These are phyloP conservation scores for Dissophora ornata DNA, from an alignment of 192 early-diverging fungal genomes.

Conservation along the genomic window DNA sequence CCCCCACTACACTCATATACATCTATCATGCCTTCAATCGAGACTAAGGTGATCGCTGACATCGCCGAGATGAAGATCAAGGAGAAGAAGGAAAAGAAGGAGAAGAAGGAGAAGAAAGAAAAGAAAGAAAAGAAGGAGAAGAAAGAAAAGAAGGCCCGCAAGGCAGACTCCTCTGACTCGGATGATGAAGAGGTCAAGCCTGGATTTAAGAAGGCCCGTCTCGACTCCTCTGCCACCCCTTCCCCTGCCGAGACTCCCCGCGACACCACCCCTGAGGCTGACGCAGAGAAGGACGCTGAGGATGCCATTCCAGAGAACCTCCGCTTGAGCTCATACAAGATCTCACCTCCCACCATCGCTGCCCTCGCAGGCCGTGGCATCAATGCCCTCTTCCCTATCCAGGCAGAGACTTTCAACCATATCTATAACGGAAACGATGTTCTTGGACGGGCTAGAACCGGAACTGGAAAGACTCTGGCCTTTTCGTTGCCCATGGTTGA, in stretches of 20 bases:
- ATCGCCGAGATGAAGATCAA: constrained; percentile 52
- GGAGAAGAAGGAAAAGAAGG: constrained; percentile 61
- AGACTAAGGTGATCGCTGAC: constrained; percentile 22
- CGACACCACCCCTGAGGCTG: constrained; percentile 44
- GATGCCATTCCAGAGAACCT: constrained; percentile 68
- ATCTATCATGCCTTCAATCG: constrained; percentile 49
- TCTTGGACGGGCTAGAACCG: constrained; percentile 78
- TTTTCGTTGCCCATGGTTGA: constrained; percentile 86
- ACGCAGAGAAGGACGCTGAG: constrained; percentile 30
- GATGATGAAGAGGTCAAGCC: constrained; percentile 34
- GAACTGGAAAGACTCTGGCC: constrained; percentile 86
- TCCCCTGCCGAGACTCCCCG: constrained; percentile 43
- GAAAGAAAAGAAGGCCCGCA: constrained; percentile 62
- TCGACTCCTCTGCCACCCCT: constrained; percentile 11
- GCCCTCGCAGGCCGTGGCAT: constrained; percentile 81
- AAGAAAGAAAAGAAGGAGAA: constrained; percentile 64
- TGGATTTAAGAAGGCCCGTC: constrained; percentile 48
- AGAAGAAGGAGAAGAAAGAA: constrained; percentile 63
- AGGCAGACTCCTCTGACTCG: constrained; percentile 56
- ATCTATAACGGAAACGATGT: constrained; percentile 83
- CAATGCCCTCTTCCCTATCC: constrained; percentile 91
- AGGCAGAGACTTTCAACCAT: constrained; percentile 83
- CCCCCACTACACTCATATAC: too few species aligned
- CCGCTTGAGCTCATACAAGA: constrained; percentile 67
- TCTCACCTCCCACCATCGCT: constrained; percentile 74